Percentiles rank a stretch among this genome's conserved stretches.
Evolutionary conservation across 768 basidiomycete genomes (phyloP).

Genomic region (Fomitopsis pulvina): DNA sequence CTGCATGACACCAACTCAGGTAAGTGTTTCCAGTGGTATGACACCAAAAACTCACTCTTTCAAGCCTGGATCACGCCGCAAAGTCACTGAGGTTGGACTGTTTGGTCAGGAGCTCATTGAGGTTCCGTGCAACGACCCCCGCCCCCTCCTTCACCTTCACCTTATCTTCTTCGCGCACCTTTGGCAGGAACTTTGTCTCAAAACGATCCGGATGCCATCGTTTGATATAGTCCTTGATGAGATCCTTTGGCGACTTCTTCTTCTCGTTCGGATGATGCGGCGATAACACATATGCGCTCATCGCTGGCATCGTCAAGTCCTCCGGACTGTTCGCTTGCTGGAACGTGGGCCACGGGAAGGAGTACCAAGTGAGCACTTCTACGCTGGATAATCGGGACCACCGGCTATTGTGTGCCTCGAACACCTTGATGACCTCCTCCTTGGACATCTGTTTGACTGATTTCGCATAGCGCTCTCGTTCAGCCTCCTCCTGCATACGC

Average conservation of each 20-base stretch:
- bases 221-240: conserved; percentile 68
- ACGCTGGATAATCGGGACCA: conserved; percentile 41
- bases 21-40: neutral
- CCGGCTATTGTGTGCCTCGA: conserved; percentile 54
- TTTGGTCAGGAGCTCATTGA: conserved; percentile 63
- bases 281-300: conserved; percentile 58
- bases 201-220: conserved; percentile 84
- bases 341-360: conserved; percentile 73
- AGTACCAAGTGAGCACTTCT: conserved; percentile 49
- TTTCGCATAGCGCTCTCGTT: conserved; percentile 37
- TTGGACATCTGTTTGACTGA: conserved; percentile 40
- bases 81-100: conserved; percentile 33
- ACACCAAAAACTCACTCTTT: conserved; percentile 9
- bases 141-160: conserved; percentile 69
- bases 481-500: conserved; percentile 54
- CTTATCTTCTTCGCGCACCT: conserved; percentile 56
- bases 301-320: conserved; percentile 48
- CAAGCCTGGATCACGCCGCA: conserved; percentile 28
- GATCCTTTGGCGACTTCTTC: conserved; percentile 53
- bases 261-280: conserved; percentile 49
- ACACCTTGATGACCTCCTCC: conserved; percentile 49
- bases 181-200: conserved; percentile 58
- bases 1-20: conserved; percentile 1
- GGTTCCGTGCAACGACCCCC: conserved; percentile 59
- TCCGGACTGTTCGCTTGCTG: conserved; percentile 50